A percentile compares a stretch with the other conserved stretches of the same genome.
These are phyloP conservation scores for Yarrowia sp. DNA, from an alignment of 805 yeast species.

Conservation along the genomic window DNA sequence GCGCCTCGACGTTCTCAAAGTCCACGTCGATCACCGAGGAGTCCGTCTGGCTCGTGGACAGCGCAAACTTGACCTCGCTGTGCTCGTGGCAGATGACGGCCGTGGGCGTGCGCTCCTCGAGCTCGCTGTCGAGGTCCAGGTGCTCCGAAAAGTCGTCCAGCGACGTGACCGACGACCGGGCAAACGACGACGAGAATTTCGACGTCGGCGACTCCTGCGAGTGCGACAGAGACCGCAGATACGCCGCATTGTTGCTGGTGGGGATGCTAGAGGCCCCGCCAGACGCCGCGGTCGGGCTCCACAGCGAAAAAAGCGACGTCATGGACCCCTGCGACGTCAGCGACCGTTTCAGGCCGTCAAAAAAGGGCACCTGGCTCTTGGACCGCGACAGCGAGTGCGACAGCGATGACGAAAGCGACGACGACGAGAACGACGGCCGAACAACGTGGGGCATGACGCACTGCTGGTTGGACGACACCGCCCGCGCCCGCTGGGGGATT, in stretches of 20 bases:
- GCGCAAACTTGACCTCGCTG: slow-evolving; percentile 5
- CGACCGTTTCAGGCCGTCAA: slow-evolving; percentile 32
- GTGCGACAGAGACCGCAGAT: slow-evolving; percentile 19
- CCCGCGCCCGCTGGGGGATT: slow-evolving; percentile 41
- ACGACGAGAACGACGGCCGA: slow-evolving; percentile 42
- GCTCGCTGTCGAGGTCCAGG: slow-evolving; percentile 31
- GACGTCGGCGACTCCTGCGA: slow-evolving; percentile 38
- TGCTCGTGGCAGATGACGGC: slow-evolving; percentile 20
- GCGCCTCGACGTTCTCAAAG: slow-evolving; percentile 27
- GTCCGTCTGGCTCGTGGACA: neutral
- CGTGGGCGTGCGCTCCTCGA: slow-evolving; percentile 29
- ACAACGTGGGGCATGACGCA: slow-evolving; percentile 45
- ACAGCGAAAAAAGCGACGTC: slow-evolving; percentile 31
- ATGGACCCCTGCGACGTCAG: slow-evolving; percentile 30
- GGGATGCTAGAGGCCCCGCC: slow-evolving; percentile 27
- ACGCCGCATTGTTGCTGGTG: slow-evolving; percentile 3
- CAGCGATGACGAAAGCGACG: slow-evolving; percentile 43
- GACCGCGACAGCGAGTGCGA: slow-evolving; percentile 31
- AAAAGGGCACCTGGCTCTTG: slow-evolving; percentile 29
- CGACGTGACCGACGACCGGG: slow-evolving; percentile 28
- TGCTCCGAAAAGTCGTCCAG: slow-evolving; percentile 32
- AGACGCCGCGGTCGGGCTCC: slow-evolving; percentile 13
- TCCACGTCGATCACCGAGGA: slow-evolving; percentile 11
- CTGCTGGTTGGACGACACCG: slow-evolving; percentile 39
- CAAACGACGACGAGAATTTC: slow-evolving; percentile 30